Evolutionary conservation across 768 basidiomycete genomes (phyloP), one percentile per base, ranked within the genome.

Genomic region (Lactarius sanguifluus): DNA sequence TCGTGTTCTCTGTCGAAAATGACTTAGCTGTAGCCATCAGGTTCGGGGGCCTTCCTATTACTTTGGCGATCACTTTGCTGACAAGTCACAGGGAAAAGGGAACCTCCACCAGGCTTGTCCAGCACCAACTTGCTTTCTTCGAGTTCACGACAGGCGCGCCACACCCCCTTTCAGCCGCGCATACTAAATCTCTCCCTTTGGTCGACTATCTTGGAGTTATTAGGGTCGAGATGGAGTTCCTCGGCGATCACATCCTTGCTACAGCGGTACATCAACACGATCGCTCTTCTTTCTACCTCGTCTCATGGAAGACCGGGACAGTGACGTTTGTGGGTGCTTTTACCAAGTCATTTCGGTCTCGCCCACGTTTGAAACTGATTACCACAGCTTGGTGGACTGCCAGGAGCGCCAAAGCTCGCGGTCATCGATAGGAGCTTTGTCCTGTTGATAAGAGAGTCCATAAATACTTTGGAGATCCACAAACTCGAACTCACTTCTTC

Each of bases 301-400:
- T 59, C n/a, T 64, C 57, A 18, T 64, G 63, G 63, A 64, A 59
- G 30, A 32, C 20, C 15, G 63, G 63, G 20, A 32, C 25, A 2
- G 64, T 64, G 50, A 59, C 45, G 2, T 36, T 50, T 13, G 63
- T 64, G 58, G 47, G 50, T 64, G 34, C 28, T 10, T 13, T 54
- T 16, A 4, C 5, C n/a, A 18, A 5, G 28, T 41, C 20, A 41
- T 34, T 15, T 30, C 12, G 10, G n/a, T 3, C 40, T 20, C 13
- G 15, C 5, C 2, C 23, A 52, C 50, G 3, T 52, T 52, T 52
- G 6, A 1, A 20, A 20, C 61, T 62, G 25, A 43, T 32, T n/a
- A n/a, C 10, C 18, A 23, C n/a, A 62, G 64, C 57, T 54, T n/a
- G 38, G 36, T 25, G 38, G 23, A 13, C n/a, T 59, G 10, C 36